These are phyloP conservation scores for Chara braunii DNA, from an alignment of 139 green algal species.

Conservation along the genomic window DNA sequence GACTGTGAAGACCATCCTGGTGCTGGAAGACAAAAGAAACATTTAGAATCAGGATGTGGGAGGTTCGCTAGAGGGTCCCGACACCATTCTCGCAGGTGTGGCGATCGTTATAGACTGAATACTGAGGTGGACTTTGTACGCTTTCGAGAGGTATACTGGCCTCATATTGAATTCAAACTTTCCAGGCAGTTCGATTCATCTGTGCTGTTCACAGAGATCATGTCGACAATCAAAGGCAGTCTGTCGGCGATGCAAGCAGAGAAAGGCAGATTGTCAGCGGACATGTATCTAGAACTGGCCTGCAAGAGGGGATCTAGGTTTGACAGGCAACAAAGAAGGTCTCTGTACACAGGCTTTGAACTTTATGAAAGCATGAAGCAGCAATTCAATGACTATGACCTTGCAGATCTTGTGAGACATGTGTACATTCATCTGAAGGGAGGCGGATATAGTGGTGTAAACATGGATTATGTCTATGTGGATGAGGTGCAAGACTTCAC, in stretches of 20 bases:
- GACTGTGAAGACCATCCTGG: too few species aligned
- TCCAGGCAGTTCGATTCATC: conserved; percentile 4
- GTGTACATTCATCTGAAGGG: conserved; percentile 5
- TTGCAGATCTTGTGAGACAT: conserved; percentile 12
- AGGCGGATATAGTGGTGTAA: neutral
- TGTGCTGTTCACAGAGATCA: conserved; percentile 55
- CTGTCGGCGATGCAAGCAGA: conserved; percentile 48
- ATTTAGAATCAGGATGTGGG: too few species aligned
- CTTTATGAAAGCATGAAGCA: conserved; percentile 49
- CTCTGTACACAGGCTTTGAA: conserved; percentile 60
- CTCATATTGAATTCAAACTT: neutral
- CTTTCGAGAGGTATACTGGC: conserved; percentile 22
- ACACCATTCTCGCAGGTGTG: too few species aligned
- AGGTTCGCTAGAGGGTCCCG: too few species aligned
- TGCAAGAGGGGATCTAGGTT: conserved; percentile 65
- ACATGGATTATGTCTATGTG: conserved; percentile 59
- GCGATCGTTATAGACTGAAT: conserved; percentile 25
- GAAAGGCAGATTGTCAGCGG: conserved; percentile 46
- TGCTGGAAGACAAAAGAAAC: too few species aligned
- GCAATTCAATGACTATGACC: neutral
- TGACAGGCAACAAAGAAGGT: conserved; percentile 37
- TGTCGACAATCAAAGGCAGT: conserved; percentile 68
- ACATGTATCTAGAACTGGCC: conserved; percentile 53
- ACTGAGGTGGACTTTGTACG: conserved; percentile 25
- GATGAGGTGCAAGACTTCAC: conserved; percentile 81